Evolutionary conservation across 495 filamentous ascomycete genomes (phyloP).

Genomic region (Pseudoneurospora amorphoporcata): DNA sequence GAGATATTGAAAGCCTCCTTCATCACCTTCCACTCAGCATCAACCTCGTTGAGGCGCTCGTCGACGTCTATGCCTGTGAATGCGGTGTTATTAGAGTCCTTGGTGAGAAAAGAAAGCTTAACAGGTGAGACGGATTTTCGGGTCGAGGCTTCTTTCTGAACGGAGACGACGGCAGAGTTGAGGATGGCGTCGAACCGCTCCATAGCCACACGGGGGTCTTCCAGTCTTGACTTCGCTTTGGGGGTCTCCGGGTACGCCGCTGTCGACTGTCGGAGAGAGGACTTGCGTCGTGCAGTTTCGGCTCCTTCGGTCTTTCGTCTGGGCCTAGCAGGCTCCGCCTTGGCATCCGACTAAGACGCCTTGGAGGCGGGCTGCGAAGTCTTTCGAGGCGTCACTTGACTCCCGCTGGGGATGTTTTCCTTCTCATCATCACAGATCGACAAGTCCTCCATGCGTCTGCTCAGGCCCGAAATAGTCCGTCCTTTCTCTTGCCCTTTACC

Average conservation of each 20-base stretch:
- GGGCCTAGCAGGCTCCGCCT: conserved; percentile 1
- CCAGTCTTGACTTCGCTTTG: conserved; percentile 6
- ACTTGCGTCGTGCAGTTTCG: conserved; percentile 3
- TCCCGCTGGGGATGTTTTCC: conserved; percentile 4
- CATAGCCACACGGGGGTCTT: conserved; percentile 2
- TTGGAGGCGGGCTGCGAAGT: conserved; percentile 1
- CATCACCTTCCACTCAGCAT: conserved; percentile 49
- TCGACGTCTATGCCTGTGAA: conserved; percentile 65
- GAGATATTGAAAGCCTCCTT: conserved; percentile 52
- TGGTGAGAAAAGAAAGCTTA: conserved; percentile 48
- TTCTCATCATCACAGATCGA: conserved; percentile 17
- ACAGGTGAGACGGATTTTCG: conserved; percentile 26
- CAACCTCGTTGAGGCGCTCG: conserved; percentile 53
- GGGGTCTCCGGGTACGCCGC: conserved; percentile 3
- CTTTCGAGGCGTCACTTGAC: conserved; percentile 31
- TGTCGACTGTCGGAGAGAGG: neutral
- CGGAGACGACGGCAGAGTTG: conserved; percentile 7
- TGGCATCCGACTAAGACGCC: conserved; percentile 8
- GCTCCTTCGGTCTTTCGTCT: conserved; percentile 2
- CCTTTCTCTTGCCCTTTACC: conserved; percentile 13
- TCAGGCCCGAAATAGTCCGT: conserved; percentile 10
- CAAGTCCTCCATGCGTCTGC: conserved; percentile 15
- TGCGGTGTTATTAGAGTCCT: conserved; percentile 52
- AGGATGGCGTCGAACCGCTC: conserved; percentile 10
- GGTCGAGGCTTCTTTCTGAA: conserved; percentile 6